A percentile compares a stretch with the other conserved stretches of the same genome.
phyloP scores from a whole-genome alignment of 768 basidiomycete genomes.

The Mycena metata region DNA sequence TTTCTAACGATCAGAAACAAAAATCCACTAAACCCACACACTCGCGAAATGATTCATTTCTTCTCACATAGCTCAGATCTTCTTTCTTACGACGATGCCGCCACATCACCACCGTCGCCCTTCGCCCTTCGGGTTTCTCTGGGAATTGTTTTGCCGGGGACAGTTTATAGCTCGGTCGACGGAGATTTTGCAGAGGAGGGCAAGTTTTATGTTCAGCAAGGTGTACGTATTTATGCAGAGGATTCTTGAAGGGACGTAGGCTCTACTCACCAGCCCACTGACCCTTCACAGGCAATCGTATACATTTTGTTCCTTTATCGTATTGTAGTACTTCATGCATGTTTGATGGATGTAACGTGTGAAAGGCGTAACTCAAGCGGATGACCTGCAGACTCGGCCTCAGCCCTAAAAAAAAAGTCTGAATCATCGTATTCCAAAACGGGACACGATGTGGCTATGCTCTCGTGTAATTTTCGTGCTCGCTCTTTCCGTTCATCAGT shows the following conservation, averaged over 20 bases:
- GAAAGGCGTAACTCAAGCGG: no score
- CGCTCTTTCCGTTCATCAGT: background rate
- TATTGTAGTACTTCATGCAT: slow-evolving; percentile 34
- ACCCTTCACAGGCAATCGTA: slow-evolving; percentile 39
- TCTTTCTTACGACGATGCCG: slow-evolving; percentile 17
- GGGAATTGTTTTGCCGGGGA: slow-evolving; percentile 18
- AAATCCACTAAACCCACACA: slow-evolving; percentile 52
- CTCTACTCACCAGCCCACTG: slow-evolving; percentile 43
- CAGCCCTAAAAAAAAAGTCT: no score
- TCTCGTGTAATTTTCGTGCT: background rate
- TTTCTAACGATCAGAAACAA: slow-evolving; percentile 60
- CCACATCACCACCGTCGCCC: slow-evolving; percentile 27
- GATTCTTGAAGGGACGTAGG: slow-evolving; percentile 42
- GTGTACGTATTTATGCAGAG: slow-evolving; percentile 41
- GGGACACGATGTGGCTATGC: background rate
- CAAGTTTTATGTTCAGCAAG: slow-evolving; percentile 32
- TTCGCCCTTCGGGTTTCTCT: slow-evolving; percentile 21
- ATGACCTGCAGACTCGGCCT: no score
- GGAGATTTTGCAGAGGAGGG: slow-evolving; percentile 28
- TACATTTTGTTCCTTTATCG: slow-evolving; percentile 31
- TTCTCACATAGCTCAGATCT: slow-evolving; percentile 40
- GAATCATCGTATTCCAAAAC: no score
- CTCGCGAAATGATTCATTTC: slow-evolving; percentile 44
- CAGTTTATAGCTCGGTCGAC: slow-evolving; percentile 20
- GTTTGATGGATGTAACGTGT: slow-evolving; percentile 1